Base-by-base conservation (phyloP, 805 yeast genomes). In the Naumovozyma dairenensis region DNA sequence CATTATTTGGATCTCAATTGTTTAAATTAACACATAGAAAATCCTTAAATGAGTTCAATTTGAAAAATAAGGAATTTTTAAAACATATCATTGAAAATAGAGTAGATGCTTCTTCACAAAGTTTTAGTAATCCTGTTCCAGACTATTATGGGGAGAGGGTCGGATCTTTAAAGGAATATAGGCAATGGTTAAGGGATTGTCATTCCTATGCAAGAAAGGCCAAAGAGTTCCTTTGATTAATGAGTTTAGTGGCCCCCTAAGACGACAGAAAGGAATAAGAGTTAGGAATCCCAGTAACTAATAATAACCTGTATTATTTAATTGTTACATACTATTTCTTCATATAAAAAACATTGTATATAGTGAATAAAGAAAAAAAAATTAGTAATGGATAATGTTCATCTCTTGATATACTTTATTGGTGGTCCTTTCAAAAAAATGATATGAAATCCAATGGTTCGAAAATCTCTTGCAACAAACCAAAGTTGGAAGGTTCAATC, bases 131-230 rank as follows among this genome's bases (percentile, higher is more conserved):
- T 60, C 97, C 97, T 10, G 94, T 92, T 30, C 96, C 96, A n/a
- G 98, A 92, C 60, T 92, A 86, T 62, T 92, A 92, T 55, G 98
- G 98, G 26, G 98, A 92, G 63, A 83, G 83, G 60, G 87, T 92
- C 41, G 84, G 85, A 34, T 80, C 93, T 34, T 61, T 89, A 52
- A 73, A 74, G 46, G 87, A 76, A 44, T 92, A 92, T 62, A 81
- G 86, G 62, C 92, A 83, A 58, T 92, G 98, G 98, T 68, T 92
- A 50, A 75, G 97, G 51, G 97, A 92, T 59, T 83, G 95, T 53
- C 80, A 84, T 51, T 86, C 94, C 24, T 92, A 80, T 66, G 75
- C 78, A 55, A 75, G 87, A 64, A 85, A 83, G 60, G 71, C 85
- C 16, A 71, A 71, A 53, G 87, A 80, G 48, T 83, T 83, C 50